phyloP scores from a whole-genome alignment of 2,329 filamentous ascomycete genomes.

The Fonsecaea nubica region DNA sequence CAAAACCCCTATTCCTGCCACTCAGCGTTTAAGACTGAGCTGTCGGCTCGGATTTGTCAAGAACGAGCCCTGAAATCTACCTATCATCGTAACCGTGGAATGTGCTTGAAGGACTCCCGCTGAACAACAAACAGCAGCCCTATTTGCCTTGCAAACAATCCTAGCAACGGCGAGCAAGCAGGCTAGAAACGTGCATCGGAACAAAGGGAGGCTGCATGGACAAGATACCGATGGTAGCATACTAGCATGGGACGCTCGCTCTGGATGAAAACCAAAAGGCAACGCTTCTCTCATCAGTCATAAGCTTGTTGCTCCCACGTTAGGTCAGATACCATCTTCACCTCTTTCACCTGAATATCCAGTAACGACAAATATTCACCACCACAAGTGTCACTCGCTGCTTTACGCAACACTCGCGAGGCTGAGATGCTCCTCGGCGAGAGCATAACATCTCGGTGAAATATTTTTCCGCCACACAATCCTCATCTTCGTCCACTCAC shows the following conservation, averaged over 20 bases:
- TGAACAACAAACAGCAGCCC: background rate
- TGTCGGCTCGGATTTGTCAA: background rate
- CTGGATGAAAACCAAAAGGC: background rate
- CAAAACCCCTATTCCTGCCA: background rate
- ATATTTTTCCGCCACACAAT: slow-evolving; percentile 18
- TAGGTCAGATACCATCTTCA: background rate
- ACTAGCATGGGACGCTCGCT: background rate
- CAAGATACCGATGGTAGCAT: background rate
- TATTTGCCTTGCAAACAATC: background rate
- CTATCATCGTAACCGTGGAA: background rate
- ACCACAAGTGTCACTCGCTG: background rate
- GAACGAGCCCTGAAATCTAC: background rate
- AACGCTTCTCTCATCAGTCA: background rate
- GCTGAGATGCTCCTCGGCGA: slow-evolving; percentile 25
- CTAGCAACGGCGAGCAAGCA: background rate
- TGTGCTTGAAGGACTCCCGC: background rate
- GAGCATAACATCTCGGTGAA: slow-evolving; percentile 1
- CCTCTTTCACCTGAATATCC: background rate
- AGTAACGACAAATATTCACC: slow-evolving; percentile 1
- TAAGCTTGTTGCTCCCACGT: background rate
- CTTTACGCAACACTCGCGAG: background rate
- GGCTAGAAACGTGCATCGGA: background rate
- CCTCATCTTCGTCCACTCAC: background rate
- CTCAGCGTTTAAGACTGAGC: background rate
- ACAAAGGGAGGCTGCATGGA: background rate